Percentiles rank a stretch among this genome's conserved stretches.
These are phyloP conservation scores for Aspergillus carlsbadensis DNA, from an alignment of 495 filamentous ascomycete species.

Conservation along the genomic window DNA sequence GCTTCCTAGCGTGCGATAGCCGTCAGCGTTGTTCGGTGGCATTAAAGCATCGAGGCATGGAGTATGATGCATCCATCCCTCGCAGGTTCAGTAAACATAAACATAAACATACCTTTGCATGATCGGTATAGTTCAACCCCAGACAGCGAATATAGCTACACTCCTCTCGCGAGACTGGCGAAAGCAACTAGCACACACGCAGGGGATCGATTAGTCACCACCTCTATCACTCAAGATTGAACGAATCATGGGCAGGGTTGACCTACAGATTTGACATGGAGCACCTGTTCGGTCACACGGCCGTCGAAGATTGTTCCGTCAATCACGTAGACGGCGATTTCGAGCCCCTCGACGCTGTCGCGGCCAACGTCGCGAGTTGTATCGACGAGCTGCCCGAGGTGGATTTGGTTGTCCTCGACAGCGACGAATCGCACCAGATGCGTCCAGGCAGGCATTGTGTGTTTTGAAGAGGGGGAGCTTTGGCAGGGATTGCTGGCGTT, in stretches of 20 bases:
- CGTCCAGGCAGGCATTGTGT: constrained; percentile 32
- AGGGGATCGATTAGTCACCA: no score
- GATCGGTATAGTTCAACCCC: constrained; percentile 47
- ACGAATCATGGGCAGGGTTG: not conserved
- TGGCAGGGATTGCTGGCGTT: no score
- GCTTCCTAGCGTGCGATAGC: not conserved
- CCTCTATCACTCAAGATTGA: no score
- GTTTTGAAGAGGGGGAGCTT: no score
- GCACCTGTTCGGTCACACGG: constrained; percentile 27
- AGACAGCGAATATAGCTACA: constrained; percentile 27
- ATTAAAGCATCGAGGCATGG: no score
- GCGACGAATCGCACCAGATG: constrained; percentile 48
- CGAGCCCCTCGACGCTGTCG: constrained; percentile 30
- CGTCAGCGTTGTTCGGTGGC: no score
- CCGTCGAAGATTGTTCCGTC: constrained; percentile 41
- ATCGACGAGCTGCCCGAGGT: constrained; percentile 42
- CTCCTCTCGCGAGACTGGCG: constrained; percentile 3
- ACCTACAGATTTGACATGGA: constrained; percentile 34
- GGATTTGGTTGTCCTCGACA: constrained; percentile 38
- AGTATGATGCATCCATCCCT: no score
- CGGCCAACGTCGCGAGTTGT: constrained; percentile 37
- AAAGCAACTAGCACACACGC: constrained; percentile 1
- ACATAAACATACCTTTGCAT: constrained; percentile 27
- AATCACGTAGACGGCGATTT: constrained; percentile 34
- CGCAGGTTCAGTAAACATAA: no score